A percentile compares a stretch with the other conserved stretches of the same genome.
These are phyloP conservation scores for Sechiopsis laciniata DNA, from an alignment of 306 rosid genomes.

Conservation along the genomic window DNA sequence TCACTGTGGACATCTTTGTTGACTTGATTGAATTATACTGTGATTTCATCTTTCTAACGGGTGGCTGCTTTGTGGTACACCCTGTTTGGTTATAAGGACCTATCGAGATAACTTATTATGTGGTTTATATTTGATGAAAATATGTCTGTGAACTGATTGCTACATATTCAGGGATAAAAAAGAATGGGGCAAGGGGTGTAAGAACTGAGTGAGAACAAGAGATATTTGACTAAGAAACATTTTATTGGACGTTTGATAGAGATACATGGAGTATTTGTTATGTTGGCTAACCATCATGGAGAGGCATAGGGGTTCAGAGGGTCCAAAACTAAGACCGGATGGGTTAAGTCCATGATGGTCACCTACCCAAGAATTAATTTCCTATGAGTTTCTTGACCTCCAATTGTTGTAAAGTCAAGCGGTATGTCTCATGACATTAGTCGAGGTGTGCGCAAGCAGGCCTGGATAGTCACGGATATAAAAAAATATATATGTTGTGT, in stretches of 20 bases:
- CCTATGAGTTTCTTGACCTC: no score
- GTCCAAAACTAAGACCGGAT: no score
- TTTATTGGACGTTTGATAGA: background rate
- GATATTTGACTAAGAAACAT: background rate
- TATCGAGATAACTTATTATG: slow-evolving; percentile 2
- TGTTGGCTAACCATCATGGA: no score
- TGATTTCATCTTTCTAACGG: background rate
- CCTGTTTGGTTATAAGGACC: background rate
- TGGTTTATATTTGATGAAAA: background rate
- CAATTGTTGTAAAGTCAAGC: no score
- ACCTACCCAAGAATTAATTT: no score
- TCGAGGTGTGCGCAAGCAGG: no score
- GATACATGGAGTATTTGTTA: no score
- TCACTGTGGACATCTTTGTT: background rate
- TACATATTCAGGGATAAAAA: background rate
- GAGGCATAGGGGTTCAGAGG: no score
- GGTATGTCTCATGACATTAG: no score
- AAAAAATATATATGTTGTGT: no score
- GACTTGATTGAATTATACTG: slow-evolving; percentile 9
- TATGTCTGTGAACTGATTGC: background rate
- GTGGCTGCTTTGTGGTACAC: slow-evolving; percentile 5
- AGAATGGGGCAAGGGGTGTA: background rate
- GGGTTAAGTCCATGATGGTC: no score
- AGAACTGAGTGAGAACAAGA: background rate
- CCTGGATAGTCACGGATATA: no score